Evolutionary conservation across 1,139 yeast genomes (phyloP).

Genomic region (Diutina rugosa): DNA sequence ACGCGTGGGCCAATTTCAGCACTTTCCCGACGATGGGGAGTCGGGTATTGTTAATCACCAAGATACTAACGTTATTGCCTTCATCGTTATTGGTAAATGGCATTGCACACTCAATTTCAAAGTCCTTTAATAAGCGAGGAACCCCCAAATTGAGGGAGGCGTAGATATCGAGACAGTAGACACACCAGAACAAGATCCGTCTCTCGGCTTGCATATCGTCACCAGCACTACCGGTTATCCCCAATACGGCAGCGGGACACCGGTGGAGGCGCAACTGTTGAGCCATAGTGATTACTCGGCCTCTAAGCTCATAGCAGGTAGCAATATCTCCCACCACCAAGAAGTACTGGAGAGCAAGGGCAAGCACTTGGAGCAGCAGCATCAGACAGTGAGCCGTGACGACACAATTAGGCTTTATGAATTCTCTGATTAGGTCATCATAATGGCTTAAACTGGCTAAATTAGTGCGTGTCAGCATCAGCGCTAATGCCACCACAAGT

Average conservation of each 20-base stretch:
- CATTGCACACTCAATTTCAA: slow-evolving; percentile 75
- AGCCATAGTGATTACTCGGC: slow-evolving; percentile 69
- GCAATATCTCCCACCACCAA: slow-evolving; percentile 62
- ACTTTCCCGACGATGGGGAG: slow-evolving; percentile 61
- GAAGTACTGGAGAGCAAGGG: slow-evolving; percentile 61
- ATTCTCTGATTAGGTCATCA: slow-evolving; percentile 39
- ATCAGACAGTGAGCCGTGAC: slow-evolving; percentile 47
- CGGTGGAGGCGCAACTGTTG: slow-evolving; percentile 78
- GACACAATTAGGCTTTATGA: slow-evolving; percentile 38
- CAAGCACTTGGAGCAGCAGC: slow-evolving; percentile 56
- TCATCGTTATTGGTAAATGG: slow-evolving; percentile 44
- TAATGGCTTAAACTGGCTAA: slow-evolving; percentile 23
- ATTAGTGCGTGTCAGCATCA: slow-evolving; percentile 14
- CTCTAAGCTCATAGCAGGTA: slow-evolving; percentile 65
- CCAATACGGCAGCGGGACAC: slow-evolving; percentile 74
- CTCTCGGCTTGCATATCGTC: slow-evolving; percentile 66
- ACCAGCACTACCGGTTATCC: slow-evolving; percentile 32
- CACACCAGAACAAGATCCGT: slow-evolving; percentile 74
- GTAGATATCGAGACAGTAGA: slow-evolving; percentile 66
- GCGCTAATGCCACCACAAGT: slow-evolving; percentile 44
- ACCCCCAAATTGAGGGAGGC: slow-evolving; percentile 70
- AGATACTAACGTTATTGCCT: slow-evolving; percentile 35
- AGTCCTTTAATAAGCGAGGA: slow-evolving; percentile 66
- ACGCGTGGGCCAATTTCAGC: slow-evolving; percentile 43
- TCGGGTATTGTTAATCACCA: slow-evolving; percentile 43